Conservation (phyloP, 768 basidiomycete genomes). For the Boletus barrowsii region DNA sequence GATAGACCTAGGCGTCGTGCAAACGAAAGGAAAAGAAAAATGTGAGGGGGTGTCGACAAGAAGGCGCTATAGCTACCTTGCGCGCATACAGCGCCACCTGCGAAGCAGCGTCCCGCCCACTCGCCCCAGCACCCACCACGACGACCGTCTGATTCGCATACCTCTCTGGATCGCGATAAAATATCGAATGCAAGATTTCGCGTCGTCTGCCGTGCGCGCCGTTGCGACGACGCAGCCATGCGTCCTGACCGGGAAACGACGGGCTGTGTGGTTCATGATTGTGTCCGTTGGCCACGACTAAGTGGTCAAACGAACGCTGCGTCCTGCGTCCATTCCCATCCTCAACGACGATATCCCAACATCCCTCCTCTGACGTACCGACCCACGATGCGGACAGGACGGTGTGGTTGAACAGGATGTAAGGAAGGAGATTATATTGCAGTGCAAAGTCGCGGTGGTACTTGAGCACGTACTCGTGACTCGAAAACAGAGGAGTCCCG, state of each 20-base stretch:
- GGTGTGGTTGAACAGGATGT: conserved; percentile 39
- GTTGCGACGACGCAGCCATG: conserved; percentile 40
- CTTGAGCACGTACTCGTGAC: conserved; percentile 41
- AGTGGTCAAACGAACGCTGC: conserved; percentile 44
- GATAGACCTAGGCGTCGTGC: conserved; percentile 26
- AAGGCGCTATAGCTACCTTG: conserved; percentile 34
- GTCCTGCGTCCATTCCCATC: conserved; percentile 18
- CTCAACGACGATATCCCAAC: conserved; percentile 44
- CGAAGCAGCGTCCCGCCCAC: conserved; percentile 45
- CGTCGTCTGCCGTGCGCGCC: conserved; percentile 21
- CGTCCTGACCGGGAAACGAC: conserved; percentile 44
- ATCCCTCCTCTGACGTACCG: conserved; percentile 36
- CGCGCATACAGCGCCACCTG: conserved; percentile 40
- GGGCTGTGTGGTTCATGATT: conserved; percentile 50
- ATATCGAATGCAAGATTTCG: conserved; percentile 51
- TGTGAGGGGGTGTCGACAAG: background rate
- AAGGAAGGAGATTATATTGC: conserved; percentile 36
- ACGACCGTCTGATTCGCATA: conserved; percentile 45
- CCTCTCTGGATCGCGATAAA: conserved; percentile 45
- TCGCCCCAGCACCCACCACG: conserved; percentile 47
- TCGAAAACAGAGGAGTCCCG: conserved; percentile 43
- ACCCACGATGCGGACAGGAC: conserved; percentile 44
- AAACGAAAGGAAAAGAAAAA: background rate
- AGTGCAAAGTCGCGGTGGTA: conserved; percentile 47
- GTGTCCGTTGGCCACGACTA: conserved; percentile 55